Base-by-base conservation (phyloP, 2,329 filamentous ascomycete genomes). In the Cordyceps militaris region DNA sequence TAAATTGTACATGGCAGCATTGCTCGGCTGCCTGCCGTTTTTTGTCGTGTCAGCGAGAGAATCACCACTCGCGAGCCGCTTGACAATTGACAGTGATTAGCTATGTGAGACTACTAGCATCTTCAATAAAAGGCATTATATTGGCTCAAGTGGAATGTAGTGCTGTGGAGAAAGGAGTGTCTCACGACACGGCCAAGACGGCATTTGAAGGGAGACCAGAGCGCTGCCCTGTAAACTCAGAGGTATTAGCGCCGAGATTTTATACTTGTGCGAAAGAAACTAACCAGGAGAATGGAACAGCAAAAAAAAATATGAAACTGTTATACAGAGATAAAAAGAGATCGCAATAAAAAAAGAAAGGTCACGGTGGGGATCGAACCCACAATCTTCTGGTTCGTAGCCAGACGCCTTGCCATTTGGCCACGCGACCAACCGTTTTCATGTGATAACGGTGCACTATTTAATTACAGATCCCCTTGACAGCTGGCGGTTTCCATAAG, bases 351-450 rank as follows among this genome's bases (percentile, higher is more conserved):
- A 57, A 57, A 46, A 38, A 28, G 10, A 38, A n/a, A 58, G 56
- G 56, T 58, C 56, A 58, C 56, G 56, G 56, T 58, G 56, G 56
- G 56, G 56, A 58, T 58, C 56, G 56, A 58, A 58, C 56, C 56
- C 56, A 58, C 56, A 58, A 58, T 58, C 56, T 58, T 58, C 56
- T 56, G 57, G 57, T 56, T 59, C 57, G 46, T 55, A 59, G 46
- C 52, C 51, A 50, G 44, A 55, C 57, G 56, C 56, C 56, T 58
- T 58, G 56, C 56, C 56, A 58, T 58, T 58, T 58, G 56, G 56
- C 56, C 56, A 58, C 56, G 56, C 56, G 56, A 58, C 56, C 56
- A 32, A 38, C 28, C n/a, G 4, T 16, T 36, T n/a, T 54, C 1
- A 46, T 54, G 24, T 2, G 2, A n/a, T n/a, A 7, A 3, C 10